A percentile compares a stretch with the other conserved stretches of the same genome.
These are phyloP conservation scores for Akanthomyces uredinophilus DNA, from an alignment of 2,329 filamentous ascomycete species.

Conservation along the genomic window DNA sequence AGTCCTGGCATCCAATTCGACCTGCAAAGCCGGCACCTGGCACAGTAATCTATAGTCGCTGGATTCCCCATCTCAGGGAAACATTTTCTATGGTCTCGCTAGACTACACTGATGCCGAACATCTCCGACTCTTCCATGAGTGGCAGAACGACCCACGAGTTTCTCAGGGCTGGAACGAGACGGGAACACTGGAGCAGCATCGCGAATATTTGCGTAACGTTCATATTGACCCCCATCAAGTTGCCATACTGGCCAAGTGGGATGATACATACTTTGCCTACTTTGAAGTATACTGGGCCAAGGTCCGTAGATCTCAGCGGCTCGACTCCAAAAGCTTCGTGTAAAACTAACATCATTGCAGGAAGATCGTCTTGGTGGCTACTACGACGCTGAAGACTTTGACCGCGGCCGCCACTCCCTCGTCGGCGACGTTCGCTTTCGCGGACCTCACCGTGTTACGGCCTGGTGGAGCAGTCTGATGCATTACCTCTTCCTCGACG, in stretches of 20 bases:
- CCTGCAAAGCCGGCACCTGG: conserved; percentile 67
- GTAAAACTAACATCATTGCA: conserved; percentile 21
- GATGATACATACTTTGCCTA: conserved; percentile 69
- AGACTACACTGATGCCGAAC: conserved; percentile 58
- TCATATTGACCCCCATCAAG: conserved; percentile 66
- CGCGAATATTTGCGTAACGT: conserved; percentile 63
- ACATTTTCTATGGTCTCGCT: conserved; percentile 74
- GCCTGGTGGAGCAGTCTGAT: conserved; percentile 59
- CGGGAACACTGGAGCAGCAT: conserved; percentile 70
- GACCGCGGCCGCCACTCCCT: conserved; percentile 55
- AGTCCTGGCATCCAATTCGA: conserved; percentile 65
- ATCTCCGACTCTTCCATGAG: conserved; percentile 66
- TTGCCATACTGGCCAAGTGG: conserved; percentile 66
- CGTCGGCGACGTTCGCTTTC: conserved; percentile 54
- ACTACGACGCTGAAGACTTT: conserved; percentile 51
- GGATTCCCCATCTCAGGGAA: conserved; percentile 69
- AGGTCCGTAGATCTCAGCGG: conserved; percentile 31
- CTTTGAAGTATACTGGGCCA: conserved; percentile 75
- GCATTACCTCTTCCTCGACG: conserved; percentile 59
- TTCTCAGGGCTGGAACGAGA: conserved; percentile 74
- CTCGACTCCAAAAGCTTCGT: neutral
- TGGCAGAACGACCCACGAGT: conserved; percentile 85
- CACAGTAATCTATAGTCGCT: conserved; percentile 70
- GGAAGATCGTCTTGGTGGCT: conserved; percentile 52
- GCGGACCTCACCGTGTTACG: conserved; percentile 54